phyloP scores from a whole-genome alignment of 192 early-diverging fungal genomes.

The Lunasporangiospora selenospora region DNA sequence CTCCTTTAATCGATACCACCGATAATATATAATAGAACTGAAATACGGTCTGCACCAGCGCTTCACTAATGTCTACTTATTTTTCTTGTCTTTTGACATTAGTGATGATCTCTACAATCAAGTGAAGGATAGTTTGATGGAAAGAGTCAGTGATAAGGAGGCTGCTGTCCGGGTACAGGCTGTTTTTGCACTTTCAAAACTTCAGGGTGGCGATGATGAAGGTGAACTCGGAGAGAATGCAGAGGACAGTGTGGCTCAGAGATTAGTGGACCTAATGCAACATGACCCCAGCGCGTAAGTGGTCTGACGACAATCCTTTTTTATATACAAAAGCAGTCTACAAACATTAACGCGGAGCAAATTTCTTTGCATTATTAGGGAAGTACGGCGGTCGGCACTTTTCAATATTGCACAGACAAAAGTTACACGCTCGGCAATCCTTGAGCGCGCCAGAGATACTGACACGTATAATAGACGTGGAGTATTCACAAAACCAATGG shows the following conservation, averaged over 20 bases:
- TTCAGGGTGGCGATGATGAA: constrained; percentile 68
- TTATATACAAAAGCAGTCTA: background rate
- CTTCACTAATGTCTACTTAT: background rate
- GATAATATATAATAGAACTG: background rate
- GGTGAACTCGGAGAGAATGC: constrained; percentile 55
- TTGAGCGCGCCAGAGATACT: constrained; percentile 80
- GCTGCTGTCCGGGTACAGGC: constrained; percentile 79
- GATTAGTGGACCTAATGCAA: constrained; percentile 69
- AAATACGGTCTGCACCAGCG: background rate
- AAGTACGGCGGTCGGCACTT: constrained; percentile 84
- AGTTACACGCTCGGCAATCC: constrained; percentile 68
- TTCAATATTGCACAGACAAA: constrained; percentile 73
- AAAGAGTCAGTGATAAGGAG: constrained; percentile 85
- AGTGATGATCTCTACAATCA: constrained; percentile 80
- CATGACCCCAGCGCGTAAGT: constrained; percentile 79
- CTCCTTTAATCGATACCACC: background rate
- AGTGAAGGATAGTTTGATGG: constrained; percentile 69
- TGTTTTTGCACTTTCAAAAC: constrained; percentile 74
- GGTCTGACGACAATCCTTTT: too few relatives aligned
- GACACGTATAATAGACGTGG: constrained; percentile 77
- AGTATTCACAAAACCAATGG: constrained; percentile 74
- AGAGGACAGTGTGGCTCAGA: constrained; percentile 65
- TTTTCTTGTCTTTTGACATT: background rate
- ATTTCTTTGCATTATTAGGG: constrained; percentile 55
- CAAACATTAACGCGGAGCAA: too few relatives aligned